Conservation (phyloP, 1,139 yeast species). For the Hyphopichia khmerensis region DNA sequence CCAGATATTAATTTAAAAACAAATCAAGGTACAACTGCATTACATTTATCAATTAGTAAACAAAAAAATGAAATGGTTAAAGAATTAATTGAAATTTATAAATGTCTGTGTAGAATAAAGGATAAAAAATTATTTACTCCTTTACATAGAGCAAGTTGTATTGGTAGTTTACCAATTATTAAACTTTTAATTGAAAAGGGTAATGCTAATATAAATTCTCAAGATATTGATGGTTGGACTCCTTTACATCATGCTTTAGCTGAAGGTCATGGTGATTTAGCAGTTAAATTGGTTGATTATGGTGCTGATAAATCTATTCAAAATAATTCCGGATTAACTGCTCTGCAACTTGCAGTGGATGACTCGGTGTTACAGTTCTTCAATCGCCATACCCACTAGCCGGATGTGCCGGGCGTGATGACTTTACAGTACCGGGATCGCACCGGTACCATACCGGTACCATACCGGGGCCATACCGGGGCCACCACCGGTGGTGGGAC, state of each 20-base stretch:
- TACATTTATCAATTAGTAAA: slow-evolving; percentile 78
- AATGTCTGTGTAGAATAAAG: slow-evolving; percentile 62
- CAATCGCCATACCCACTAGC: too few species aligned
- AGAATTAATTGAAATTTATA: slow-evolving; percentile 47
- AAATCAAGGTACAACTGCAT: slow-evolving; percentile 65
- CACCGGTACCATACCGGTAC: too few species aligned
- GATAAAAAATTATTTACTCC: slow-evolving; percentile 69
- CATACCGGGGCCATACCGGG: too few species aligned
- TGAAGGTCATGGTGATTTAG: slow-evolving; percentile 86
- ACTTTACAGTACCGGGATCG: too few species aligned
- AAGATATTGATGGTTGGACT: slow-evolving; percentile 79
- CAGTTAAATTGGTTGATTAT: slow-evolving; percentile 53
- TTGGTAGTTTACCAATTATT: slow-evolving; percentile 61
- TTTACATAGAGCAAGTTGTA: slow-evolving; percentile 81
- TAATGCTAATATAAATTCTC: slow-evolving; percentile 63
- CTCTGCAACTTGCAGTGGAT: slow-evolving; percentile 63
- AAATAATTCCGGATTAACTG: slow-evolving; percentile 54
- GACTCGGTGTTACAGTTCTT: slow-evolving; percentile 40
- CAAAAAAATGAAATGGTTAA: slow-evolving; percentile 54
- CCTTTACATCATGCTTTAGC: slow-evolving; percentile 88
- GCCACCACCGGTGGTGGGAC: too few species aligned
- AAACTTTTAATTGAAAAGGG: slow-evolving; percentile 50
- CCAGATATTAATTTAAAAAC: slow-evolving; percentile 53
- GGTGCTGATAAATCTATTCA: slow-evolving; percentile 64
- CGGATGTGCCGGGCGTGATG: too few species aligned